Percentiles rank a stretch among this genome's conserved stretches.
These are phyloP conservation scores for Symbiodinium pilosum DNA, from an alignment of 73 alveolate species.

Conservation along the genomic window DNA sequence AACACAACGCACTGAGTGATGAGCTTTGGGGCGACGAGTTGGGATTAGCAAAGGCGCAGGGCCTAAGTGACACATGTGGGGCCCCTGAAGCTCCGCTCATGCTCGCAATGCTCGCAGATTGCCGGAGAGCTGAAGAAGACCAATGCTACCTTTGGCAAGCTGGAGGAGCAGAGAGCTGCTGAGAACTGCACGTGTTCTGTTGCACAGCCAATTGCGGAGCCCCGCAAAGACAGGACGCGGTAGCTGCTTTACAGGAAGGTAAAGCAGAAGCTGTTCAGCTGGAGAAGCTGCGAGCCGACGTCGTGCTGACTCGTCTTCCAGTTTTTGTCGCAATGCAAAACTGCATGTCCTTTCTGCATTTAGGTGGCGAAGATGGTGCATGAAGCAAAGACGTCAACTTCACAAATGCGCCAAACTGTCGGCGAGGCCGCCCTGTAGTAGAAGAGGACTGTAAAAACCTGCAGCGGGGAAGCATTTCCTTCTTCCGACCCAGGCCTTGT, in stretches of 20 bases:
- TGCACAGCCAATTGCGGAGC: too few relatives aligned
- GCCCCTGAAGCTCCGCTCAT: neutral
- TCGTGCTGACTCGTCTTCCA: neutral
- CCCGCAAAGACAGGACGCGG: slow-evolving; percentile 27
- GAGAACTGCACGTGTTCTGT: too few relatives aligned
- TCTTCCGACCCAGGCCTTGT: too few relatives aligned
- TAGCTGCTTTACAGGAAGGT: slow-evolving; percentile 64
- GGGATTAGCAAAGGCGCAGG: slow-evolving; percentile 69
- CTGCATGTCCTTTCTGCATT: too few relatives aligned
- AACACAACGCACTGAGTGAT: slow-evolving; percentile 90
- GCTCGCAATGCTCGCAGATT: neutral
- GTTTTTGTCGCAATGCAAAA: too few relatives aligned
- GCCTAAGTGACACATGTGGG: neutral
- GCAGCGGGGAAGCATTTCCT: too few relatives aligned
- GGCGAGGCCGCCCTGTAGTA: slow-evolving; percentile 54
- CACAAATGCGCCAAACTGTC: slow-evolving; percentile 81
- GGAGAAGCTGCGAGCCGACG: slow-evolving; percentile 88
- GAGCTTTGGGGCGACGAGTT: slow-evolving; percentile 88
- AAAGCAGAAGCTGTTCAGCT: slow-evolving; percentile 89
- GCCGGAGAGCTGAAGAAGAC: slow-evolving; percentile 88
- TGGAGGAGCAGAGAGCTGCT: too few relatives aligned
- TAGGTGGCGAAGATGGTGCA: slow-evolving; percentile 93
- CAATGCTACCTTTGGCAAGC: slow-evolving; percentile 75
- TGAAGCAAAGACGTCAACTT: slow-evolving; percentile 68
- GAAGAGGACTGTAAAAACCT: too few relatives aligned